Conservation (phyloP, 2,329 filamentous ascomycete genomes). For the Sphaerulina vaccinii region DNA sequence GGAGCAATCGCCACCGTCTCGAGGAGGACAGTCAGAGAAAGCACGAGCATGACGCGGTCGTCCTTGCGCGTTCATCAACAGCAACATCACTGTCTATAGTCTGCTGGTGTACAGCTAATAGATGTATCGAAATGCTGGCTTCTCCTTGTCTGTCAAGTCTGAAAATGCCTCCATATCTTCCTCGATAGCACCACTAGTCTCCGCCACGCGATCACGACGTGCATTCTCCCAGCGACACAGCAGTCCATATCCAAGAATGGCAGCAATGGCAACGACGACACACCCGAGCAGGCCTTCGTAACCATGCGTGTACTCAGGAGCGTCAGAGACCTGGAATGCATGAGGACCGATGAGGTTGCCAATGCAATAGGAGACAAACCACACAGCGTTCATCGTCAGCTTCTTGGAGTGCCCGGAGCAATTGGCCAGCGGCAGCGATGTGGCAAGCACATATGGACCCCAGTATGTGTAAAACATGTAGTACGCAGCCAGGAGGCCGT, state of each 20-base stretch:
- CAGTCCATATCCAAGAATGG: slow-evolving; percentile 16
- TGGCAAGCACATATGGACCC: slow-evolving; percentile 37
- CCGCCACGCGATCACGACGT: slow-evolving; percentile 4
- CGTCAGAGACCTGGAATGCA: slow-evolving; percentile 13
- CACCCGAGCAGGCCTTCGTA: slow-evolving; percentile 18
- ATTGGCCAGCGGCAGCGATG: slow-evolving; percentile 35
- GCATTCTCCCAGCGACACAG: slow-evolving; percentile 20
- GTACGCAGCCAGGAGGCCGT: slow-evolving; percentile 40
- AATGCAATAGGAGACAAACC: slow-evolving; percentile 32
- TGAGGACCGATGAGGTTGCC: slow-evolving; percentile 27
- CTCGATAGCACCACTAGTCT: background rate
- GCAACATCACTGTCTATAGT: too few species aligned
- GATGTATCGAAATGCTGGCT: slow-evolving; percentile 14
- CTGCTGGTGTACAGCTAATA: background rate
- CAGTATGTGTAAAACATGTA: slow-evolving; percentile 42
- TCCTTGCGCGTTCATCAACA: too few species aligned
- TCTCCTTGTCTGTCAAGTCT: slow-evolving; percentile 16
- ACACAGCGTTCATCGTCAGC: slow-evolving; percentile 33
- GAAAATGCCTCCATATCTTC: slow-evolving; percentile 15
- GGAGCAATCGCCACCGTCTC: too few species aligned
- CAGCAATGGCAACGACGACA: slow-evolving; percentile 18
- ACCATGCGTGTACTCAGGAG: slow-evolving; percentile 18
- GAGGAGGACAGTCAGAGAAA: too few species aligned
- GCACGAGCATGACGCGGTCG: too few species aligned
- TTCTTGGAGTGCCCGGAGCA: slow-evolving; percentile 39